These are phyloP conservation scores for Aspergillus sclerotioniger DNA, from an alignment of 495 filamentous ascomycete genomes.

Conservation along the genomic window DNA sequence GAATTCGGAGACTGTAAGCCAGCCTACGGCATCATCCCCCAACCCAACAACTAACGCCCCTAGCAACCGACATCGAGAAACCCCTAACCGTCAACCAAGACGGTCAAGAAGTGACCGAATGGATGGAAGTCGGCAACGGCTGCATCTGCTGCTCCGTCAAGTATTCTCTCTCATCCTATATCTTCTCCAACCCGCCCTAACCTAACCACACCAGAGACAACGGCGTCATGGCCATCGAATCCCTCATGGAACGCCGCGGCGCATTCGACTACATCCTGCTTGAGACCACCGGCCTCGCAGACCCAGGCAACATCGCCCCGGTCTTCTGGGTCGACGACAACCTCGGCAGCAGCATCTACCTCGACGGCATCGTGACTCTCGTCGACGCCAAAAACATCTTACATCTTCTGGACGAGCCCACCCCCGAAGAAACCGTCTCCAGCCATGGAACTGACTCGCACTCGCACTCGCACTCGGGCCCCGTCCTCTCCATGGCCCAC, in stretches of 20 bases:
- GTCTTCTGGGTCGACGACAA: slow-evolving; percentile 98
- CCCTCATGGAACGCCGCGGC: slow-evolving; percentile 90
- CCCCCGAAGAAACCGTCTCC: slow-evolving; percentile 51
- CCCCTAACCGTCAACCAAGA: slow-evolving; percentile 83
- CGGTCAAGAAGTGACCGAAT: slow-evolving; percentile 85
- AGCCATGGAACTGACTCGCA: slow-evolving; percentile 45
- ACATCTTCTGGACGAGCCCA: slow-evolving; percentile 71
- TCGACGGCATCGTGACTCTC: slow-evolving; percentile 94
- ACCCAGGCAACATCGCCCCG: slow-evolving; percentile 93
- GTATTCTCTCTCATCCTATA: slow-evolving; percentile 39
- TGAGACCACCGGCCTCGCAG: slow-evolving; percentile 92
- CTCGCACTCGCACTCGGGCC: slow-evolving; percentile 51
- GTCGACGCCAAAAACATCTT: slow-evolving; percentile 94
- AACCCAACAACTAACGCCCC: background rate
- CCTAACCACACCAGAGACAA: slow-evolving; percentile 59
- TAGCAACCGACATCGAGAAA: slow-evolving; percentile 92
- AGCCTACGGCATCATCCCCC: slow-evolving; percentile 5
- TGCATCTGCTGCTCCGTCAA: slow-evolving; percentile 99
- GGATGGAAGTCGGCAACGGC: slow-evolving; percentile 93
- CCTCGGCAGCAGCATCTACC: slow-evolving; percentile 87
- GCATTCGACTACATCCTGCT: slow-evolving; percentile 97
- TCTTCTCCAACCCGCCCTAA: background rate
- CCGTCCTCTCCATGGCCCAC: slow-evolving; percentile 83
- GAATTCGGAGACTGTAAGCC: slow-evolving; percentile 91
- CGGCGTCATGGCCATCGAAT: slow-evolving; percentile 91